phyloP scores from a whole-genome alignment of 768 basidiomycete genomes.

The Dioszegia crocea region DNA sequence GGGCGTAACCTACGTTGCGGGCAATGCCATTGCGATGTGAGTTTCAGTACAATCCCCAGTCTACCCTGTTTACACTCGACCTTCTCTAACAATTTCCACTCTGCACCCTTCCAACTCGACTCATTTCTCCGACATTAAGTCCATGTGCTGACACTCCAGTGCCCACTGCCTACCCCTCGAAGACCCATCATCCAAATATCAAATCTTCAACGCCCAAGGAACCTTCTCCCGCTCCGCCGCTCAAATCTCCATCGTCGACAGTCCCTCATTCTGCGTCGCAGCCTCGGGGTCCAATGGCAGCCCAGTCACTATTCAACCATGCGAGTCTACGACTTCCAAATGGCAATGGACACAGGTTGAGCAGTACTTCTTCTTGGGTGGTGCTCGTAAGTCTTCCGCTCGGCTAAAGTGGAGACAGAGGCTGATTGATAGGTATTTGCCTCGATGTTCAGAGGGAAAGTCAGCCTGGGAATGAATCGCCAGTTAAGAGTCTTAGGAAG shows the following conservation, averaged over 20 bases:
- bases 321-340: neutral
- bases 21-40: neutral
- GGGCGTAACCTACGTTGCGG: neutral
- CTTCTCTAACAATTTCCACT: no score
- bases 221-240: neutral
- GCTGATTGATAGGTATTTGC: conserved; percentile 1
- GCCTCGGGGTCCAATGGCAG: neutral
- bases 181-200: neutral
- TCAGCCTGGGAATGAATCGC: neutral
- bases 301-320: neutral
- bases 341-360: conserved; percentile 1
- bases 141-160: no score
- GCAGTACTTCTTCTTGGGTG: neutral
- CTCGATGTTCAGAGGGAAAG: conserved; percentile 1
- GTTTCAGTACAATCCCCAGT: no score
- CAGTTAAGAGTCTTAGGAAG: neutral
- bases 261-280: neutral
- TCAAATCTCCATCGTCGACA: neutral
- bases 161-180: neutral
- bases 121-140: no score
- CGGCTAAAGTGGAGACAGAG: neutral
- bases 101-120: no score
- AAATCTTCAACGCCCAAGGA: conserved; percentile 1
- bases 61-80: no score
- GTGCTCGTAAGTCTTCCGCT: neutral